A percentile compares a stretch with the other conserved stretches of the same genome.
Conservation (phyloP, 1,284 basidiomycete species). For the Ceratobasidium sp. region DNA sequence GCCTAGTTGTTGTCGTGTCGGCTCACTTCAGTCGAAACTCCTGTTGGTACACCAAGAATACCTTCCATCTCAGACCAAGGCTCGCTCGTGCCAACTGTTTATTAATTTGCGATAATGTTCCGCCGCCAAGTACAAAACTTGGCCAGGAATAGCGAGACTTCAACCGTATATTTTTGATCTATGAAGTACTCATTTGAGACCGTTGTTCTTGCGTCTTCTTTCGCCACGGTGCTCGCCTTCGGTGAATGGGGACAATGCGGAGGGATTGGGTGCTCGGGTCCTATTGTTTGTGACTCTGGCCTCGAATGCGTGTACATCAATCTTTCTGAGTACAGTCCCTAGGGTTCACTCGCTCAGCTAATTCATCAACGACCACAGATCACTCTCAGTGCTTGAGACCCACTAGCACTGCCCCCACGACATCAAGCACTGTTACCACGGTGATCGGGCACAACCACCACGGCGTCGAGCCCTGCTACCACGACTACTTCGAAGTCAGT, state of each 20-base stretch:
- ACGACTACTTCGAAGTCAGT: slow-evolving; percentile 40
- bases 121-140: neutral
- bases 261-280: slow-evolving; percentile 41
- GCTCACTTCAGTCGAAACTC: neutral
- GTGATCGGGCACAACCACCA: no score
- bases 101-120: neutral
- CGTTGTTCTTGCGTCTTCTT: slow-evolving; percentile 19
- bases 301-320: slow-evolving; percentile 35
- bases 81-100: neutral
- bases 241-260: slow-evolving; percentile 42
- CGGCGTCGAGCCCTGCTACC: neutral
- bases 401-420: neutral
- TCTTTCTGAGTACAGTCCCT: slow-evolving; percentile 23
- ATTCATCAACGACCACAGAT: neutral
- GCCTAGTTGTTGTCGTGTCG: no score
- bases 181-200: slow-evolving; percentile 21
- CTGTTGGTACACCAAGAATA: neutral
- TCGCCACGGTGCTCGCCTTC: slow-evolving; percentile 18
- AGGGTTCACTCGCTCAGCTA: neutral
- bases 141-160: neutral
- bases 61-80: neutral
- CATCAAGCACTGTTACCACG: no score
- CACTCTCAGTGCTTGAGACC: slow-evolving; percentile 37
- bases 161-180: neutral
- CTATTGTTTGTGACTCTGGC: slow-evolving; percentile 41